A percentile compares a stretch with the other conserved stretches of the same genome.
phyloP scores from a whole-genome alignment of 1,284 basidiomycete genomes.

The Microbotryum violaceum region DNA sequence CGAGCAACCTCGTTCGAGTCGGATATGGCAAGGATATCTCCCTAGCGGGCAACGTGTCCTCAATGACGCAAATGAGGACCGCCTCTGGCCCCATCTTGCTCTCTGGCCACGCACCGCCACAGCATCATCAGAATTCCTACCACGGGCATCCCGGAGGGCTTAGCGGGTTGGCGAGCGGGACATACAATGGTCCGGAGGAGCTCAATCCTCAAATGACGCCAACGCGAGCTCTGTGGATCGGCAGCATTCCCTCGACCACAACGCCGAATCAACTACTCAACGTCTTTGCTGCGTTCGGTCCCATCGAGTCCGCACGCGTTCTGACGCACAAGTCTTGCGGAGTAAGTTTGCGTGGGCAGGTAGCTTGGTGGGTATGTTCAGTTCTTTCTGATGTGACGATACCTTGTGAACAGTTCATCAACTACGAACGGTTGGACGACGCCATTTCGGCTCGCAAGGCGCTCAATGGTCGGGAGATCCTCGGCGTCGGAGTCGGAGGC shows the following conservation, averaged over 20 bases:
- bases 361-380: neutral
- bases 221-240: conserved; percentile 90
- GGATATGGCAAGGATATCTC: conserved; percentile 94
- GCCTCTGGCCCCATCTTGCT: conserved; percentile 15
- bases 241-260: conserved; percentile 85
- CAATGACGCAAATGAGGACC: conserved; percentile 7
- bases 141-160: too few species aligned
- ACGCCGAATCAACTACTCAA: conserved; percentile 85
- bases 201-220: conserved; percentile 52
- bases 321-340: conserved; percentile 95
- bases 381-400: neutral
- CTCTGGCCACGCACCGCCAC: neutral
- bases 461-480: conserved; percentile 85
- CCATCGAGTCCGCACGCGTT: conserved; percentile 91
- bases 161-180: too few species aligned
- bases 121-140: too few species aligned
- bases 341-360: conserved; percentile 40
- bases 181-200: neutral
- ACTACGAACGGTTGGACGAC: conserved; percentile 94
- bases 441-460: conserved; percentile 90
- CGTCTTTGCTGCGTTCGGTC: conserved; percentile 86
- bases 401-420: conserved; percentile 53
- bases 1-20: conserved; percentile 86
- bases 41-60: conserved; percentile 62
- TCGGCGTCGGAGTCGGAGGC: conserved; percentile 89